Conservation (phyloP, 345 rosid species). For the Geranium rotundifolium region DNA sequence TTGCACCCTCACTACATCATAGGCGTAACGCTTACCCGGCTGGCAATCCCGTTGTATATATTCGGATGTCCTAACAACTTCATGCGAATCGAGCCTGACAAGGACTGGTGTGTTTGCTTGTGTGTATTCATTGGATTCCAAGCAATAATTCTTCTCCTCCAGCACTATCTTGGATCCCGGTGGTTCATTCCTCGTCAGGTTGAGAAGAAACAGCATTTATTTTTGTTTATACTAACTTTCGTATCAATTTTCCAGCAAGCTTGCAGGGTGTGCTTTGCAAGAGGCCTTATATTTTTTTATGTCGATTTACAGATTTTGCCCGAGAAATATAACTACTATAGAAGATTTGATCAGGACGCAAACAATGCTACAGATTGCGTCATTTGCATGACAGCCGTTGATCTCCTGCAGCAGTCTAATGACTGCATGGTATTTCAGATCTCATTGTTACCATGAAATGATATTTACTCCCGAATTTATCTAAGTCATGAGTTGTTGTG, state of each 20-base stretch:
- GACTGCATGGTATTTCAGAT: conserved; percentile 64
- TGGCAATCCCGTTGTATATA: conserved; percentile 71
- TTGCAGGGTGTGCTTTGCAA: neutral
- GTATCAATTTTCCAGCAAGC: too few species aligned
- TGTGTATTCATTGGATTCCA: conserved; percentile 60
- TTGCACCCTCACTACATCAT: conserved; percentile 86
- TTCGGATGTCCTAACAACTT: conserved; percentile 95
- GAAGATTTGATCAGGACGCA: conserved; percentile 46
- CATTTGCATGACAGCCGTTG: conserved; percentile 88
- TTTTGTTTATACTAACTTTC: neutral
- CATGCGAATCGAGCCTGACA: conserved; percentile 85
- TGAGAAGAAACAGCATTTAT: conserved; percentile 5
- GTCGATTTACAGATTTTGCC: conserved; percentile 63
- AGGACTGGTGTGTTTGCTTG: conserved; percentile 65
- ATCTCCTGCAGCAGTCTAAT: conserved; percentile 43
- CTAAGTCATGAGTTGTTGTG: conserved; percentile 6
- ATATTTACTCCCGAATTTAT: neutral
- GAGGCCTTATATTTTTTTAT: neutral
- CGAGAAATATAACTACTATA: conserved; percentile 82
- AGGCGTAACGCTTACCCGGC: conserved; percentile 84
- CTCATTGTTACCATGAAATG: neutral
- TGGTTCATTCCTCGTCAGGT: conserved; percentile 98
- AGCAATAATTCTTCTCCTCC: conserved; percentile 81
- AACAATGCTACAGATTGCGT: conserved; percentile 65
- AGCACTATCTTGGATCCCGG: conserved; percentile 89